Conservation (phyloP, 2,329 filamentous ascomycete genomes). For the Elsinoe batatas region DNA sequence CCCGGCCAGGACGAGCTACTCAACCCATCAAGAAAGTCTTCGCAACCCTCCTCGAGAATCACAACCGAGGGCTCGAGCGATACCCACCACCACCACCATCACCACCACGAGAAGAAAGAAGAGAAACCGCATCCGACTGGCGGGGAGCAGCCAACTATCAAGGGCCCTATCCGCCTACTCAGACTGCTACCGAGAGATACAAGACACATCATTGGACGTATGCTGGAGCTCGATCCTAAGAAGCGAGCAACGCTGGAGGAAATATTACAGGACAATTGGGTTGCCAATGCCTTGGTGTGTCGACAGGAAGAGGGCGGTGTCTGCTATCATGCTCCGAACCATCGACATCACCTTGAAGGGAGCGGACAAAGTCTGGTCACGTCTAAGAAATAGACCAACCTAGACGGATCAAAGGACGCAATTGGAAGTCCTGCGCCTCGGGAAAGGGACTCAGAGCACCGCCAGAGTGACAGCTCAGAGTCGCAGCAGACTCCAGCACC, state of each 20-base stretch:
- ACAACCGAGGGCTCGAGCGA: conserved; percentile 12
- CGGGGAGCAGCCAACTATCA: conserved; percentile 51
- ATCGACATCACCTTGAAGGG: conserved; percentile 78
- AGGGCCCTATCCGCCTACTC: conserved; percentile 83
- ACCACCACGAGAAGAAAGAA: conserved; percentile 16
- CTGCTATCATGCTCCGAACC: conserved; percentile 63
- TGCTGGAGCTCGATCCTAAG: conserved; percentile 82
- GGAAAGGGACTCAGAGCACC: too few relatives aligned
- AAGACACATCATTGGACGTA: conserved; percentile 77
- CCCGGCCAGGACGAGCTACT: conserved; percentile 44
- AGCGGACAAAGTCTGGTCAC: conserved; percentile 33
- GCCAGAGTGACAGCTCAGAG: too few relatives aligned
- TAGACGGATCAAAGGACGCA: neutral
- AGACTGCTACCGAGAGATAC: conserved; percentile 81
- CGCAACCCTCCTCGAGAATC: conserved; percentile 15
- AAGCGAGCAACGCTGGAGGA: conserved; percentile 77
- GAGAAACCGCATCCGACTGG: conserved; percentile 20
- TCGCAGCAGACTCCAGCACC: too few relatives aligned
- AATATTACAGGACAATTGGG: conserved; percentile 80
- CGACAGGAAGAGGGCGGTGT: conserved; percentile 64
- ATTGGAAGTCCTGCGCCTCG: too few relatives aligned
- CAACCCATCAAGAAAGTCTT: conserved; percentile 16
- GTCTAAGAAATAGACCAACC: conserved; percentile 10
- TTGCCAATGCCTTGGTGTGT: conserved; percentile 76
- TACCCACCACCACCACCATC: conserved; percentile 16